Percentiles rank a stretch among this genome's conserved stretches.
Conservation (phyloP, 176 grass and related monocot genomes). For the Coix lacrymajobi region DNA sequence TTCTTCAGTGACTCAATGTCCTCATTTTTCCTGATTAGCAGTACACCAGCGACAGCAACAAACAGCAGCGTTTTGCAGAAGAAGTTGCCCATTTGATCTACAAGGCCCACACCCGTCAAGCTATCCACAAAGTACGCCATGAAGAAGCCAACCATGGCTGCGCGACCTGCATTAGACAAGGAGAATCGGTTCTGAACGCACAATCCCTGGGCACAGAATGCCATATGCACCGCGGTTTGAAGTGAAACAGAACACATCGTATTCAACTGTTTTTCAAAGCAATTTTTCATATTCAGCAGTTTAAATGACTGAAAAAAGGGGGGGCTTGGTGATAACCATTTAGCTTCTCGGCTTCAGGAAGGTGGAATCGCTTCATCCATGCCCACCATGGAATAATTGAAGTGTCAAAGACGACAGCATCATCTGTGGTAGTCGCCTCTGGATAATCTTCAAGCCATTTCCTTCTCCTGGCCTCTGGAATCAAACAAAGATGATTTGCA, state of each 20-base stretch:
- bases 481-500: slow-evolving; percentile 23
- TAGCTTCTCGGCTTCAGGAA: slow-evolving; percentile 90
- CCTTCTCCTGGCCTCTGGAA: slow-evolving; percentile 87
- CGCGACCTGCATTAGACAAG: slow-evolving; percentile 52
- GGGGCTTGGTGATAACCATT: slow-evolving; percentile 49
- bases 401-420: slow-evolving; percentile 60
- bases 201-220: not conserved
- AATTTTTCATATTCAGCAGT: not conserved
- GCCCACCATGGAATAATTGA: slow-evolving; percentile 90
- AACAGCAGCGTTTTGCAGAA: slow-evolving; percentile 96
- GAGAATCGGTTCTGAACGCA: not conserved
- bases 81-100: slow-evolving; percentile 87
- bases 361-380: slow-evolving; percentile 87
- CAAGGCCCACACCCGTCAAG: slow-evolving; percentile 75
- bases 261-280: not conserved
- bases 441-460: slow-evolving; percentile 93
- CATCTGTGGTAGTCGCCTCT: slow-evolving; percentile 57
- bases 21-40: slow-evolving; percentile 81
- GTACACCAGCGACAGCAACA: slow-evolving; percentile 64
- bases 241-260: not conserved
- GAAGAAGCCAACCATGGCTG: slow-evolving; percentile 99
- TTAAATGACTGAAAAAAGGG: not conserved
- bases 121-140: slow-evolving; percentile 98
- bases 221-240: not conserved
- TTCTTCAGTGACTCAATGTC: slow-evolving; percentile 72